These are phyloP conservation scores for Cercospora janseana DNA, from an alignment of 2,329 filamentous ascomycete genomes.

Conservation along the genomic window DNA sequence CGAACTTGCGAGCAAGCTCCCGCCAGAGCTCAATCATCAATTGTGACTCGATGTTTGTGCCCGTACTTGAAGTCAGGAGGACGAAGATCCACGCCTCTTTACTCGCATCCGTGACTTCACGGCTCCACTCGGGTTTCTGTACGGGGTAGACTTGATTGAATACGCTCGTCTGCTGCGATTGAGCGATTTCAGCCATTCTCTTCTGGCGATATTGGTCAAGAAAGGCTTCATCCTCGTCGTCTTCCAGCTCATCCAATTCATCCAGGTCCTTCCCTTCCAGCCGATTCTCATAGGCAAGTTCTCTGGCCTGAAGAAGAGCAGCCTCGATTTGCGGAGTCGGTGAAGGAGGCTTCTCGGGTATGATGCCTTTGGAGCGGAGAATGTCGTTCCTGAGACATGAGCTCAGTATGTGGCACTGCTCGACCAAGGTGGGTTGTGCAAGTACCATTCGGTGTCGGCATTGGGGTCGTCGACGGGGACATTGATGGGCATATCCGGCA, in stretches of 20 bases:
- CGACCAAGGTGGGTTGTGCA: slow-evolving; percentile 1
- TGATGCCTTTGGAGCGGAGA: slow-evolving; percentile 90
- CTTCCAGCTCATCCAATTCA: slow-evolving; percentile 89
- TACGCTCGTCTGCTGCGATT: slow-evolving; percentile 70
- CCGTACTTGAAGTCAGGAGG: slow-evolving; percentile 73
- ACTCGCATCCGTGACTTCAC: slow-evolving; percentile 89
- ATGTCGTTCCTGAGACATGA: slow-evolving; percentile 80
- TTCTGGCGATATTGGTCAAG: slow-evolving; percentile 83
- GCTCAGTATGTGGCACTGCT: slow-evolving; percentile 22
- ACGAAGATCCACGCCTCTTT: slow-evolving; percentile 67
- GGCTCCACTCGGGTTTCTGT: slow-evolving; percentile 88
- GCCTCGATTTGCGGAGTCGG: slow-evolving; percentile 96
- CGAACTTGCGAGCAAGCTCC: slow-evolving; percentile 77
- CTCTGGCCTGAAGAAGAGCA: slow-evolving; percentile 78
- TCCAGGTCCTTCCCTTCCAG: slow-evolving; percentile 93
- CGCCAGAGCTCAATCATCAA: slow-evolving; percentile 83
- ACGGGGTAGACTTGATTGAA: slow-evolving; percentile 91
- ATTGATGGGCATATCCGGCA: slow-evolving; percentile 57
- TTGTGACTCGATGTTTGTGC: slow-evolving; percentile 80
- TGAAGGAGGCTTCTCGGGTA: slow-evolving; percentile 95
- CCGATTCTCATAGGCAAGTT: slow-evolving; percentile 84
- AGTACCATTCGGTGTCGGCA: slow-evolving; percentile 93
- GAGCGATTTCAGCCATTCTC: slow-evolving; percentile 77
- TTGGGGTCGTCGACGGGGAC: slow-evolving; percentile 94
- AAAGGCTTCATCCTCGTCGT: slow-evolving; percentile 91